Percentiles rank a stretch among this genome's conserved stretches.
These are phyloP conservation scores for Aristolochia fimbriata DNA, from an alignment of 164 flowering plant genomes.

Conservation along the genomic window DNA sequence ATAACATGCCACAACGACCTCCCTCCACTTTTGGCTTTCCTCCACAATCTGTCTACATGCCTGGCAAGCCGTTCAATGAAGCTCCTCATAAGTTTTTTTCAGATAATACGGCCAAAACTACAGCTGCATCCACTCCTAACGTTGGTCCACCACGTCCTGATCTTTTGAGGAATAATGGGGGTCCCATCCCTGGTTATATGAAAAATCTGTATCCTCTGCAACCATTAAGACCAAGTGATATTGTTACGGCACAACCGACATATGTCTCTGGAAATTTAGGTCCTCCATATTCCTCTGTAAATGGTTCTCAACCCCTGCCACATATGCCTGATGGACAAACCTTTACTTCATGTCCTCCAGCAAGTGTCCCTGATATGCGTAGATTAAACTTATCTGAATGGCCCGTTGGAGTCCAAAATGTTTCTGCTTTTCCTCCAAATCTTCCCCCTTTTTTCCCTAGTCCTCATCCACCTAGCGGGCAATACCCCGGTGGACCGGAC, in stretches of 20 bases:
- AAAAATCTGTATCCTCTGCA: slow-evolving; percentile 31
- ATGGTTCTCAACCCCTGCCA: slow-evolving; percentile 21
- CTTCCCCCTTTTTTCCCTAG: slow-evolving; percentile 19
- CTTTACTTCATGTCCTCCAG: slow-evolving; percentile 18
- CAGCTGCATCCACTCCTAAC: slow-evolving; percentile 24
- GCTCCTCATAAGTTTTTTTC: slow-evolving; percentile 50
- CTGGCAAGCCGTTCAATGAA: slow-evolving; percentile 31
- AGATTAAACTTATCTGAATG: slow-evolving; percentile 33
- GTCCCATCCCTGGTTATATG: slow-evolving; percentile 13
- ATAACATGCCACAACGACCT: neutral
- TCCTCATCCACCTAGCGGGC: slow-evolving; percentile 10
- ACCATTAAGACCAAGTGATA: slow-evolving; percentile 28
- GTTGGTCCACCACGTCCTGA: slow-evolving; percentile 24
- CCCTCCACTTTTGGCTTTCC: slow-evolving; percentile 4
- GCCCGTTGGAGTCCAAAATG: slow-evolving; percentile 6
- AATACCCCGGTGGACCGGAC: slow-evolving; percentile 26
- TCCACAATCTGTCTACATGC: slow-evolving; percentile 21
- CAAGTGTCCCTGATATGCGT: slow-evolving; percentile 39
- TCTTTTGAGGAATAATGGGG: slow-evolving; percentile 24
- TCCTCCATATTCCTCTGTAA: slow-evolving; percentile 26
- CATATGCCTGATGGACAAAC: slow-evolving; percentile 32
- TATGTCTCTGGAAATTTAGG: slow-evolving; percentile 23
- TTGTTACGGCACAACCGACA: slow-evolving; percentile 21
- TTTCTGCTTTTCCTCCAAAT: slow-evolving; percentile 24
- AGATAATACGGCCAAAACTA: slow-evolving; percentile 16